phyloP scores from a whole-genome alignment of 1,139 yeast genomes.

The Debaryomyces sp. region DNA sequence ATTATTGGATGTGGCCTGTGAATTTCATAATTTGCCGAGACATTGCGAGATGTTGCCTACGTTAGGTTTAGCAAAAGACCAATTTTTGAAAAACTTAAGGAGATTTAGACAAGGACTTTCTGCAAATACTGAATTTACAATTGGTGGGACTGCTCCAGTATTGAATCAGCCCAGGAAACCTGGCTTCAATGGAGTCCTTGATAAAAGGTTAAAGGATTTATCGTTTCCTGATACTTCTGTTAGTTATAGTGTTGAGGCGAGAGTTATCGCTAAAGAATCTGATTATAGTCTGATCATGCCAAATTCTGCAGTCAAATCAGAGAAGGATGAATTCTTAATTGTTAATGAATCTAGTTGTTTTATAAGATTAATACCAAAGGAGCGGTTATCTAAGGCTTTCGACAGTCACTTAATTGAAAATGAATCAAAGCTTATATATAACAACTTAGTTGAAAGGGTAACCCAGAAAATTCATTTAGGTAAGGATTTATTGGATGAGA shows the following conservation, averaged over 20 bases:
- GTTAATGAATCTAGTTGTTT: conserved; percentile 36
- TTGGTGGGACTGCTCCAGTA: conserved; percentile 3
- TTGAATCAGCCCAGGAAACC: neutral
- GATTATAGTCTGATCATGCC: conserved; percentile 27
- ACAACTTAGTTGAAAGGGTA: conserved; percentile 29
- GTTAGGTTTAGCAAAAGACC: conserved; percentile 33
- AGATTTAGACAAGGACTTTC: conserved; percentile 26
- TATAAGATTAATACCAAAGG: conserved; percentile 27
- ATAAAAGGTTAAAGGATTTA: conserved; percentile 34
- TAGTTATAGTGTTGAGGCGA: conserved; percentile 39
- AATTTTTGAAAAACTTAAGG: conserved; percentile 30
- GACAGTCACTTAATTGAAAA: conserved; percentile 35
- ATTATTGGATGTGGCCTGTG: conserved; percentile 40
- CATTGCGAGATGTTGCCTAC: conserved; percentile 44
- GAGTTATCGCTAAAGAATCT: conserved; percentile 39
- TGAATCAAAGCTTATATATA: conserved; percentile 33
- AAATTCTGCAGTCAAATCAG: conserved; percentile 16
- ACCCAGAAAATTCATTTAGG: conserved; percentile 31
- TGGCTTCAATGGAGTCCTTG: conserved; percentile 17
- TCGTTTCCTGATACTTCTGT: conserved; percentile 35
- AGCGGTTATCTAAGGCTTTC: conserved; percentile 28
- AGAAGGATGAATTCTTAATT: conserved; percentile 39
- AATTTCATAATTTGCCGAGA: conserved; percentile 32
- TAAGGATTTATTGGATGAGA: conserved; percentile 18
- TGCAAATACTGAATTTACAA: conserved; percentile 9